A percentile compares a stretch with the other conserved stretches of the same genome.
phyloP scores from a whole-genome alignment of 2,329 filamentous ascomycete species.

The Ceratocystis destructans region DNA sequence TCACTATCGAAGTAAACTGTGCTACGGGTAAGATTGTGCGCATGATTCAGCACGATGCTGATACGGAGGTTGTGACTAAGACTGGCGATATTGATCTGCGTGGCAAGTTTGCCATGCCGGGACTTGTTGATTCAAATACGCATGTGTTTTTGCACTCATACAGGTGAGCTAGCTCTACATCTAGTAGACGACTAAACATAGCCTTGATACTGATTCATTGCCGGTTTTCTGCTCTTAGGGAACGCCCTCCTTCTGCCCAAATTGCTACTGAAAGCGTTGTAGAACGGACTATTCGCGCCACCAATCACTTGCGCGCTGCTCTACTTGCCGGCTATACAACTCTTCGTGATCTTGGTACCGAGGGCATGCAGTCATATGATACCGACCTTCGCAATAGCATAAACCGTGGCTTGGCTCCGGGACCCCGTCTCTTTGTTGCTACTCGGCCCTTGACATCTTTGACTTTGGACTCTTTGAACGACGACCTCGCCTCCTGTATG shows the following conservation, averaged over 20 bases:
- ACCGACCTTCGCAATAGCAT: conserved; percentile 39
- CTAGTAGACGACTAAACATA: no score
- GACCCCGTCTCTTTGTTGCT: conserved; percentile 42
- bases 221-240: conserved; percentile 23
- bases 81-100: conserved; percentile 40
- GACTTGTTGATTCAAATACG: conserved; percentile 42
- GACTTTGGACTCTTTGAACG: conserved; percentile 27
- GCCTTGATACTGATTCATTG: background rate
- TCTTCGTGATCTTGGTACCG: conserved; percentile 42
- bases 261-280: conserved; percentile 45
- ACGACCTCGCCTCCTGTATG: background rate
- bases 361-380: conserved; percentile 37
- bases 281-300: conserved; percentile 41
- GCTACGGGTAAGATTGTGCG: conserved; percentile 30
- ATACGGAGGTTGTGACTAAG: conserved; percentile 22
- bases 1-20: conserved; percentile 32
- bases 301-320: conserved; percentile 38
- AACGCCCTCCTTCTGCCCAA: conserved; percentile 32
- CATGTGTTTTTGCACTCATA: conserved; percentile 43
- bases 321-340: conserved; percentile 46
- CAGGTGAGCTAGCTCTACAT: conserved; percentile 24
- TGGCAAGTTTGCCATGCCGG: conserved; percentile 37
- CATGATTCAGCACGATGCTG: conserved; percentile 24
- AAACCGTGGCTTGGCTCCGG: conserved; percentile 39
- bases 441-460: conserved; percentile 38